phyloP scores from a whole-genome alignment of 805 yeast genomes.

The Lipomyces japonicus region DNA sequence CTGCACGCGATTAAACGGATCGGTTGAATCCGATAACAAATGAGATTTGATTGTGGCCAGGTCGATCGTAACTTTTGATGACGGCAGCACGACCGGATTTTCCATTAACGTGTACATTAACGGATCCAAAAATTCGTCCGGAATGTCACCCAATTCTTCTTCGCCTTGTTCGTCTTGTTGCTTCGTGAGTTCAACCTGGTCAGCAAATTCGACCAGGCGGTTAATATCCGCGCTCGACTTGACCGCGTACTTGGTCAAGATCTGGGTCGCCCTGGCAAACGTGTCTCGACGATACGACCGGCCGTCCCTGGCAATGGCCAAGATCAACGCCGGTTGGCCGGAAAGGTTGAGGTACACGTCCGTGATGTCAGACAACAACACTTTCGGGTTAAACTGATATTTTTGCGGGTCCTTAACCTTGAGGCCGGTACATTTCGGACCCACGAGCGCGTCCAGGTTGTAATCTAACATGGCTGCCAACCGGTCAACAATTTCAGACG shows the following conservation, averaged over 20 bases:
- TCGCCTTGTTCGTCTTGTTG: constrained; percentile 44
- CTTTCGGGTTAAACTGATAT: constrained; percentile 78
- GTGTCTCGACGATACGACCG: constrained; percentile 71
- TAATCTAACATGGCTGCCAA: constrained; percentile 94
- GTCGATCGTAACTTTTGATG: constrained; percentile 80
- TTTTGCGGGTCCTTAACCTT: constrained; percentile 80
- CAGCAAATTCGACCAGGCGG: constrained; percentile 53
- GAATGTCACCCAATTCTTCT: constrained; percentile 83
- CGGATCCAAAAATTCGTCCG: constrained; percentile 96
- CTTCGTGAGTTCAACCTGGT: constrained; percentile 59
- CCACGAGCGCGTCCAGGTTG: constrained; percentile 86
- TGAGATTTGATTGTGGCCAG: constrained; percentile 90
- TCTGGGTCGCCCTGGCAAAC: constrained; percentile 66
- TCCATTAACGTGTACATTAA: constrained; percentile 93
- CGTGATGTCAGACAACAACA: constrained; percentile 62
- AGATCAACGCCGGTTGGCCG: constrained; percentile 58
- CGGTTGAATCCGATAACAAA: constrained; percentile 88
- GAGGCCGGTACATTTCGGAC: constrained; percentile 86
- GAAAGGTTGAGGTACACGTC: constrained; percentile 74
- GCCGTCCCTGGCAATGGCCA: constrained; percentile 85
- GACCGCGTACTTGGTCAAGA: constrained; percentile 54
- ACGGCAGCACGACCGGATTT: constrained; percentile 92
- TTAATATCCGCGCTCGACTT: constrained; percentile 55
- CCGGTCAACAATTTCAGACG: constrained; percentile 87
- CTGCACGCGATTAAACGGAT: constrained; percentile 94